phyloP scores from a whole-genome alignment of 805 yeast species.

The Nakazawaea ernobii region DNA sequence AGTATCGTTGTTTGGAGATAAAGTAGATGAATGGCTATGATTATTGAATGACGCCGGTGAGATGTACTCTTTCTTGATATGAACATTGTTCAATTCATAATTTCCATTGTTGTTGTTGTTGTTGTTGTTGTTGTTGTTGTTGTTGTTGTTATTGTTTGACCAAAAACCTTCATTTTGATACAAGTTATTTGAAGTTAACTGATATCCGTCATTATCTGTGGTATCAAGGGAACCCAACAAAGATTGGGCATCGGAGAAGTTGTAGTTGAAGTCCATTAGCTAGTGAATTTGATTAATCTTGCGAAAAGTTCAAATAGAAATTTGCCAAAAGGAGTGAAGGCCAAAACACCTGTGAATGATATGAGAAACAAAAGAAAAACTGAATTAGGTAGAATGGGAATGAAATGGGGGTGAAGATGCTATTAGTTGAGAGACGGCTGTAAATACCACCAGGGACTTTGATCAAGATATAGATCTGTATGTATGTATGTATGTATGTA shows the following conservation, averaged over 20 bases:
- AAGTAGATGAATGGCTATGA: background rate
- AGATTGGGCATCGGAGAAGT: constrained; percentile 23
- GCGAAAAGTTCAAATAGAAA: too few species aligned
- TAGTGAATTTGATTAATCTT: too few species aligned
- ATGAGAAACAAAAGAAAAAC: too few species aligned
- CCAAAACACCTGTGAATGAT: too few species aligned
- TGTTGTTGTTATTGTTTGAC: background rate
- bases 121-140: background rate
- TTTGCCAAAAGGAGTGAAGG: too few species aligned
- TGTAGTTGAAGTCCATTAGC: constrained; percentile 18
- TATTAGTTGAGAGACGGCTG: too few species aligned
- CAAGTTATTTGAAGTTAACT: background rate
- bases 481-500: too few species aligned
- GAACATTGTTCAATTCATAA: background rate
- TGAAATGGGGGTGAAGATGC: too few species aligned
- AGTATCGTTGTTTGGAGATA: background rate
- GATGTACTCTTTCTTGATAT: constrained; percentile 2
- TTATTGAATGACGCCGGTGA: constrained; percentile 4
- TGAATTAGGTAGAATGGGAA: too few species aligned
- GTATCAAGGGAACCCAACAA: constrained; percentile 20
- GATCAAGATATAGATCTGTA: too few species aligned
- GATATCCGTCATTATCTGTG: constrained; percentile 2
- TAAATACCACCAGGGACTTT: too few species aligned
- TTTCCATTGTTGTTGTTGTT: background rate
- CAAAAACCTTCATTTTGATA: constrained; percentile 8